Evolutionary conservation across 257 asterid genomes (phyloP).

Genomic region (Nicotiana tomentosiformis): DNA sequence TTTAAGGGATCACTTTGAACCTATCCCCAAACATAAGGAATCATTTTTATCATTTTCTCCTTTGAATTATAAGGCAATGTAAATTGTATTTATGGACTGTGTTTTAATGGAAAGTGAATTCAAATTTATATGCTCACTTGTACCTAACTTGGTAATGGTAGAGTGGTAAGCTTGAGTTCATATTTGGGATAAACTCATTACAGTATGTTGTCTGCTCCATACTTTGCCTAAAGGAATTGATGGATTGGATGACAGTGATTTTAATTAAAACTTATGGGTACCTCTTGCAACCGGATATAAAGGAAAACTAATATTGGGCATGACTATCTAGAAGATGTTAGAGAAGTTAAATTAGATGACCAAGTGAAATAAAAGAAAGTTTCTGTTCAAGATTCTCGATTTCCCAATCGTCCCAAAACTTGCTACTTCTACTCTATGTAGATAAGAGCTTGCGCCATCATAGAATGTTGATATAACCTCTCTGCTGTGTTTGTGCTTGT

Average conservation of each 20-base stretch:
- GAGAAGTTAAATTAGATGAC: not conserved
- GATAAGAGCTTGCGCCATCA: not conserved
- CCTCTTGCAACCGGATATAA: not conserved
- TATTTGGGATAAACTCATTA: not conserved
- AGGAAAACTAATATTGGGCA: not conserved
- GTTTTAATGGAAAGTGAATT: not conserved
- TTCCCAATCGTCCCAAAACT: not conserved
- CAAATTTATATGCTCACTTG: not conserved
- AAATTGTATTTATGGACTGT: not conserved
- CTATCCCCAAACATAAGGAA: too few relatives aligned
- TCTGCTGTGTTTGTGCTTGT: not conserved
- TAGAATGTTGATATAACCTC: not conserved
- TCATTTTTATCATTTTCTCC: too few relatives aligned
- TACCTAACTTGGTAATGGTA: not conserved
- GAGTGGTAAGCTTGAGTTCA: not conserved
- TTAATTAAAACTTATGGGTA: not conserved
- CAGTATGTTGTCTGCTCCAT: not conserved
- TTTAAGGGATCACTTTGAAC: too few relatives aligned
- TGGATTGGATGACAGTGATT: not conserved
- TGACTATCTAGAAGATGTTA: not conserved
- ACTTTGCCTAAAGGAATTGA: not conserved
- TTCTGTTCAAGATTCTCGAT: not conserved
- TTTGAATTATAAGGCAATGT: not conserved
- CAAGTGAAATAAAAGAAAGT: not conserved
- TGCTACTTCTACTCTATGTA: not conserved